Percentiles rank a stretch among this genome's conserved stretches.
These are phyloP conservation scores for Hypoxylon subgilvum DNA, from an alignment of 495 filamentous ascomycete genomes.

Conservation along the genomic window DNA sequence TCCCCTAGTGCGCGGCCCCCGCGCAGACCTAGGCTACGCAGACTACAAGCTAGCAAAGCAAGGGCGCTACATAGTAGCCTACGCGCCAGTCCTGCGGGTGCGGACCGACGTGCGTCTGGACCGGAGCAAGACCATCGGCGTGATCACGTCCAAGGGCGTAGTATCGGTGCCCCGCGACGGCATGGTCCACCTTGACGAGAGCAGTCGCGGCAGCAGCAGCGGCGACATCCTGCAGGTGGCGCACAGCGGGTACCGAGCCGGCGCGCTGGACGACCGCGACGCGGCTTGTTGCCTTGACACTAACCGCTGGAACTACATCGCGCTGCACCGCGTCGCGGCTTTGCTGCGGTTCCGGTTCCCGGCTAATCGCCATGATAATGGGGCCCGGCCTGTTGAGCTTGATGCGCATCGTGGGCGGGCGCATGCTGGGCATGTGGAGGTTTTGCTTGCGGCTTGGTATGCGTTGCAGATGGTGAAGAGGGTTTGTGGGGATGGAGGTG, in stretches of 20 bases:
- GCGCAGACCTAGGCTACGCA: constrained; percentile 26
- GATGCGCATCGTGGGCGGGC: constrained; percentile 26
- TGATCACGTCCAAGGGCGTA: constrained; percentile 20
- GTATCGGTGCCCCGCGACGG: too few relatives aligned
- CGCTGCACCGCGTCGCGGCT: constrained; percentile 19
- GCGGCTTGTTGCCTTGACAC: constrained; percentile 27
- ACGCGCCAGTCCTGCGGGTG: constrained; percentile 21
- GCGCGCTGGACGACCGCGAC: constrained; percentile 13
- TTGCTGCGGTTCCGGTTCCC: constrained; percentile 31
- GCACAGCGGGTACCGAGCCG: constrained; percentile 21
- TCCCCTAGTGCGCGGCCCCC: constrained; percentile 9
- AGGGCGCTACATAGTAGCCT: constrained; percentile 27
- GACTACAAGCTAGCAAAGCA: constrained; percentile 31
- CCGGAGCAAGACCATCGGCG: constrained; percentile 36
- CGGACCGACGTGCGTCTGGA: constrained; percentile 23
- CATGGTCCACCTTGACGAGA: too few relatives aligned
- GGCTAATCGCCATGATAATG: constrained; percentile 23
- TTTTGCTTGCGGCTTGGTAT: constrained; percentile 35
- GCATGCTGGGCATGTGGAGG: constrained; percentile 38
- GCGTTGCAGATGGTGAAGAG: constrained; percentile 10
- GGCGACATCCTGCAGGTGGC: constrained; percentile 25
- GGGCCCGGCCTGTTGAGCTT: not conserved
- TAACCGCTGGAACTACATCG: constrained; percentile 26
- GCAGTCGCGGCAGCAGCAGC: too few relatives aligned
- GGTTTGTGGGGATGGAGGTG: not conserved